Evolutionary conservation across 108 stramenopile species (phyloP).

Genomic region (Pseudonitzschia pungens): DNA sequence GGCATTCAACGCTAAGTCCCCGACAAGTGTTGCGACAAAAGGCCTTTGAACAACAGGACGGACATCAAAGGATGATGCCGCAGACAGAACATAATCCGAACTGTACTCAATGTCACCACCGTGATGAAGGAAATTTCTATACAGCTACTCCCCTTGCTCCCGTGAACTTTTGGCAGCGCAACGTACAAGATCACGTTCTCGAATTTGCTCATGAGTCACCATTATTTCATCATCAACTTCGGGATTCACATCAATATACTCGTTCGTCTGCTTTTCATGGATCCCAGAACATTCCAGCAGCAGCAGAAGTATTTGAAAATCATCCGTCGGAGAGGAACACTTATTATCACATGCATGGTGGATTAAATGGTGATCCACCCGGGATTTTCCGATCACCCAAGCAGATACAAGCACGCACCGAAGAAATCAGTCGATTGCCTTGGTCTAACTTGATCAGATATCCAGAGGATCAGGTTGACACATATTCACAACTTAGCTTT

Average conservation of each 20-base stretch:
- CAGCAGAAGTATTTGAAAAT: not conserved
- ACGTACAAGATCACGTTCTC: not conserved
- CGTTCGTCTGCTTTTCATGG: not conserved
- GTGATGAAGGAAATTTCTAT: not conserved
- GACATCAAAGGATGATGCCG: not conserved
- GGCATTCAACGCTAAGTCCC: not conserved
- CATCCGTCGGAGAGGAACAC: not conserved
- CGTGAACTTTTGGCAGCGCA: not conserved
- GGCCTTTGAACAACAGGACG: conserved; percentile 10
- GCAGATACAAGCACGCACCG: not conserved
- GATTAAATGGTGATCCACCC: too few species aligned
- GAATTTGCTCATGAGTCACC: not conserved
- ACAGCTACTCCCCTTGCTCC: not conserved
- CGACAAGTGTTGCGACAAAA: conserved; percentile 13
- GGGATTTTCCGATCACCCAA: not conserved
- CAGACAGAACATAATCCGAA: not conserved
- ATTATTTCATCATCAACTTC: not conserved
- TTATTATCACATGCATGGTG: not conserved
- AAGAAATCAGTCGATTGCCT: not conserved
- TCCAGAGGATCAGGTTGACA: not conserved
- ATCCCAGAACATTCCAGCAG: not conserved
- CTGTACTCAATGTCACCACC: not conserved
- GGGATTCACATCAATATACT: not conserved
- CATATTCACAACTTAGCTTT: not conserved
- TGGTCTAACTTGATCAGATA: not conserved